Percentiles rank a stretch among this genome's conserved stretches.
These are phyloP conservation scores for Pseudonitzschia multiseries DNA, from an alignment of 108 stramenopile species.

Conservation along the genomic window DNA sequence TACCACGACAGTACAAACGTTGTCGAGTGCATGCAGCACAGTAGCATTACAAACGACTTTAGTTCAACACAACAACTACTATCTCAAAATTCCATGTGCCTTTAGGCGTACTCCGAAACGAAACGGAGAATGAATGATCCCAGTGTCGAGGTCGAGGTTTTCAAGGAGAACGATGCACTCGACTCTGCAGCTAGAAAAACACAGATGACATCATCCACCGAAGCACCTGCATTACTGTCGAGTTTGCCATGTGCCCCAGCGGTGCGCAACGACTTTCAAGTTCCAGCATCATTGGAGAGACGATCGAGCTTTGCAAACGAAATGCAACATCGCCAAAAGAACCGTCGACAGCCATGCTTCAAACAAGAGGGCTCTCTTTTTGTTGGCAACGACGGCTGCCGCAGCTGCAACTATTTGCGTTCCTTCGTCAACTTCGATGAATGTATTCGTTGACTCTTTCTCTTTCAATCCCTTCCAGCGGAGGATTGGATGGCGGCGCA, in stretches of 20 bases:
- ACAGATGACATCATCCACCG: too few species aligned
- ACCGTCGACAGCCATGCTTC: not conserved
- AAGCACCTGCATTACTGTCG: not conserved
- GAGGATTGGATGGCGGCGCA: not conserved
- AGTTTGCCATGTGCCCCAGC: not conserved
- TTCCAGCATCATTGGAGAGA: not conserved
- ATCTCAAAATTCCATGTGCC: too few species aligned
- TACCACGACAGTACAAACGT: too few species aligned
- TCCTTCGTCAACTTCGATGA: not conserved
- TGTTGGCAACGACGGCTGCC: not conserved
- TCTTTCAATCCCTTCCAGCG: constrained; percentile 8
- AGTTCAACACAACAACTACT: too few species aligned
- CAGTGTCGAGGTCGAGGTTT: too few species aligned
- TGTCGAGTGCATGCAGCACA: too few species aligned
- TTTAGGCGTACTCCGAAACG: too few species aligned
- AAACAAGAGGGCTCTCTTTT: not conserved
- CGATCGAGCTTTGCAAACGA: not conserved
- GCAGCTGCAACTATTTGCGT: not conserved
- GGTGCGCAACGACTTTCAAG: not conserved
- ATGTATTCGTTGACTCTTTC: constrained; percentile 5
- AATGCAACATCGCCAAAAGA: not conserved
- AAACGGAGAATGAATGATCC: too few species aligned
- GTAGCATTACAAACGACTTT: too few species aligned
- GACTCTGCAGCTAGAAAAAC: too few species aligned
- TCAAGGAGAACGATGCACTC: too few species aligned